Conservation (phyloP, 108 stramenopile species). For the Cyclostephanos invisitatus region DNA sequence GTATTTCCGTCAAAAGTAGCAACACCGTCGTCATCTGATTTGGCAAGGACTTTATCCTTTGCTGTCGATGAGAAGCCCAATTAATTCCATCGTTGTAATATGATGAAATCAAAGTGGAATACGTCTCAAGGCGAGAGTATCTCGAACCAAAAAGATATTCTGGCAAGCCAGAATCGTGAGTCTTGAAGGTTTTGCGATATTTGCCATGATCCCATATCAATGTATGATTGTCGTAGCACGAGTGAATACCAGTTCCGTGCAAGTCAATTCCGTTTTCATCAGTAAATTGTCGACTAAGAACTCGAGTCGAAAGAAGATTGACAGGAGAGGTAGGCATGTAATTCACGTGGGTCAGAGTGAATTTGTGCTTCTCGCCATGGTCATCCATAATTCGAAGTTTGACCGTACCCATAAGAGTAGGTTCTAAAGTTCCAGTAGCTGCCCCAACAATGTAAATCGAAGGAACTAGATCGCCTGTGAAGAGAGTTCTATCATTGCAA, state of each 20-base stretch:
- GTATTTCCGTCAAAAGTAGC: too few relatives aligned
- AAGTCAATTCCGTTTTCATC: background rate
- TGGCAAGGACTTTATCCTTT: background rate
- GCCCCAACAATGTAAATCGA: background rate
- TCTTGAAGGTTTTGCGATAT: background rate
- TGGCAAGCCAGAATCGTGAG: background rate
- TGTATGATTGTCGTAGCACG: background rate
- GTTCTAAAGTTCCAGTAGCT: background rate
- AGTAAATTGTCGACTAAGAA: background rate
- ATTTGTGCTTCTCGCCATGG: background rate
- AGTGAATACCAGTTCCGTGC: background rate
- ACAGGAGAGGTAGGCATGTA: background rate
- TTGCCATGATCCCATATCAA: conserved; percentile 1
- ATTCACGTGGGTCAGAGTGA: background rate
- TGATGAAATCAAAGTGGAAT: background rate
- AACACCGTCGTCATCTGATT: conserved; percentile 5
- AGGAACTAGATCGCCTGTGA: background rate
- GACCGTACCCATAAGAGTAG: background rate
- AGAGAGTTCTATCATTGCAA: background rate
- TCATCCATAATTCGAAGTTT: background rate
- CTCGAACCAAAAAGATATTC: conserved; percentile 12
- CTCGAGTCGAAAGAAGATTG: background rate
- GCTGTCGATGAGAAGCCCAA: conserved; percentile 1
- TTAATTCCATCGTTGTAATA: conserved; percentile 12
- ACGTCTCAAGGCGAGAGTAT: background rate